phyloP scores from a whole-genome alignment of 352 stramenopile species.

The Blastocystis sp. region DNA sequence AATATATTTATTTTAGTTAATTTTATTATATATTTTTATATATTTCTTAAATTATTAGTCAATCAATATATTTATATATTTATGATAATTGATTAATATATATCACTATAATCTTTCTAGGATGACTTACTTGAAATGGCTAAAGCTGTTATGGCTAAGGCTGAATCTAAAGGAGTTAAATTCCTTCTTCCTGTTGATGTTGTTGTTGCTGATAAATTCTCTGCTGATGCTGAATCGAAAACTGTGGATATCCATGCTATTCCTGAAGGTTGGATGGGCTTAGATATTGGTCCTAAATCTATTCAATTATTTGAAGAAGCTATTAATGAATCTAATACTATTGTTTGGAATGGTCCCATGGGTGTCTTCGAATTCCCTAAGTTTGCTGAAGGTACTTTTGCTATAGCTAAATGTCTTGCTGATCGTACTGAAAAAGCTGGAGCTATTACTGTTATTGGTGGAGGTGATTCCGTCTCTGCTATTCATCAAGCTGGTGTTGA shows the following conservation, averaged over 20 bases:
- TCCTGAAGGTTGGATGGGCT: slow-evolving; percentile 78
- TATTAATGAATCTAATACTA: slow-evolving; percentile 65
- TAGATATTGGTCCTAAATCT: slow-evolving; percentile 87
- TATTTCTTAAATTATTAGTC: slow-evolving; percentile 46
- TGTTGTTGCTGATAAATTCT: slow-evolving; percentile 89
- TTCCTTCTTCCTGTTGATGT: slow-evolving; percentile 88
- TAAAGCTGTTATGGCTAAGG: slow-evolving; percentile 77
- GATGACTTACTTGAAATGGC: slow-evolving; percentile 63
- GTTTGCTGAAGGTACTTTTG: slow-evolving; percentile 58
- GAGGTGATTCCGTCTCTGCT: slow-evolving; percentile 78
- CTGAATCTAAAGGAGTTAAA: slow-evolving; percentile 83
- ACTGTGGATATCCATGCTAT: slow-evolving; percentile 72
- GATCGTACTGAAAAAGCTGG: slow-evolving; percentile 66
- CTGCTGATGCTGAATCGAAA: slow-evolving; percentile 66
- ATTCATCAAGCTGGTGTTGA: slow-evolving; percentile 56
- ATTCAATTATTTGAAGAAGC: slow-evolving; percentile 57
- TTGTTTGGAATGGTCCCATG: slow-evolving; percentile 99
- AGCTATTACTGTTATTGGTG: slow-evolving; percentile 88
- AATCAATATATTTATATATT: too few species aligned
- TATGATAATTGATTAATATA: too few species aligned
- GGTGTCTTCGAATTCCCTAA: slow-evolving; percentile 97
- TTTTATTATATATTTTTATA: too few species aligned
- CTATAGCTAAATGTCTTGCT: slow-evolving; percentile 56
- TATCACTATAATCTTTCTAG: too few species aligned
- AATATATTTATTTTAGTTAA: too few species aligned